Evolutionary conservation across 371 early-diverging fungal species (phyloP), one percentile per base, ranked within the genome.

Genomic region (Zychaea mexicana): DNA sequence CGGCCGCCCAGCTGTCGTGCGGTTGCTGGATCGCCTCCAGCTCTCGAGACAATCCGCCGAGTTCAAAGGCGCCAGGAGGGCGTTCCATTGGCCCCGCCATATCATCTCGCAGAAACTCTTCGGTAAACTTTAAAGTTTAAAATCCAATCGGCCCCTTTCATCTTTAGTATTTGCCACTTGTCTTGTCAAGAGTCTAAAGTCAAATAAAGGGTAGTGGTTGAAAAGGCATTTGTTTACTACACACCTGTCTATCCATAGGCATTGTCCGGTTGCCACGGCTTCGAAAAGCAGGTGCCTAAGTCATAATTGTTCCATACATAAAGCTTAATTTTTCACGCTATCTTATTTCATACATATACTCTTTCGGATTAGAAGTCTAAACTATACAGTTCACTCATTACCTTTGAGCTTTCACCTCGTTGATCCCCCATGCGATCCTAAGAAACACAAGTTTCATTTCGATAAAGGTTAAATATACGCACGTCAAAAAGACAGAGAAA

Each of bases 1-100:
- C 92, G 33, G 71, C 62, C 3, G 90, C 82, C 93, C 93, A 92
- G 67, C 83, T 81, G n/a, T 68, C 68, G 13, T 67, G 55, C 36
- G 59, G 58, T 22, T 45, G 28, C 45, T 66, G 69, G 49, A 89
- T 80, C 3, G 60, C 47, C 27, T 87, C 85, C 19, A 91, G 72
- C 64, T 89, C 91, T 49, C 76, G 71, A 45, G 66, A 65, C 61
- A 91, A 71, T 13, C 81, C 85, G 39, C 78, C 77, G 61, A 89
- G 85, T 54, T 85, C 82, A 67, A 85, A 89, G 15, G 70, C 65
- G 26, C 66, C 70, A 46, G 52, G 62, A n/a, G 68, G 73, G 24
- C 78, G 78, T 8, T 67, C 75, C 31, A 64, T 55, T 66, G 68
- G 49, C 57, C 54, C 31, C 13, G 52, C 27, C 65, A 68, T 67